Conservation (phyloP, 257 asterid genomes). For the Solanum arcanum region DNA sequence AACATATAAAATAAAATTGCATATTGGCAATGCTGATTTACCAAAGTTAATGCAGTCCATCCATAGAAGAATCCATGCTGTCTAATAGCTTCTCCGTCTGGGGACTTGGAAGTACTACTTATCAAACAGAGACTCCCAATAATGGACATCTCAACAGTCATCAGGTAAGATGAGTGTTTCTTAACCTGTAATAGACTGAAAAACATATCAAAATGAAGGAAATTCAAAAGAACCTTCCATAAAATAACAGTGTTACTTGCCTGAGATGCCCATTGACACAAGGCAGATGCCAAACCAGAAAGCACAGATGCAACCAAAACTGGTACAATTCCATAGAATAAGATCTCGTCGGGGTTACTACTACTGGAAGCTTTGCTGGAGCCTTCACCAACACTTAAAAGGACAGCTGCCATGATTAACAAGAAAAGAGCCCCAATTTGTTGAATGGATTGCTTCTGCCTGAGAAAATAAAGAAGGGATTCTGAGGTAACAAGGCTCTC, state of each 20-base stretch:
- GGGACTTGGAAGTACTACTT: constrained; percentile 80
- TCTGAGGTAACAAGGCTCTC: not conserved
- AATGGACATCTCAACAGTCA: constrained; percentile 96
- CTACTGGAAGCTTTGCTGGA: constrained; percentile 62
- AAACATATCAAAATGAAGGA: constrained; percentile 1
- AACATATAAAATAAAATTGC: not conserved
- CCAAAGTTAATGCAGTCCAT: constrained; percentile 83
- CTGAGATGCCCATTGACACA: constrained; percentile 99
- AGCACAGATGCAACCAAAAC: constrained; percentile 89
- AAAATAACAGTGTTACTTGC: constrained; percentile 28
- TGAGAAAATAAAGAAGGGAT: constrained; percentile 11
- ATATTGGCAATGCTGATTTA: constrained; percentile 19
- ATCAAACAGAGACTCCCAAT: constrained; percentile 89
- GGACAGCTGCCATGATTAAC: constrained; percentile 82
- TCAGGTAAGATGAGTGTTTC: constrained; percentile 79
- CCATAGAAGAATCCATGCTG: constrained; percentile 78
- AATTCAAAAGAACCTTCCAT: not conserved
- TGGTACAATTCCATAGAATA: constrained; percentile 77
- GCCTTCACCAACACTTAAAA: constrained; percentile 88
- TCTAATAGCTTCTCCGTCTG: constrained; percentile 75
- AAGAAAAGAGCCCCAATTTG: constrained; percentile 93
- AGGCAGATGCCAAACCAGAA: constrained; percentile 93
- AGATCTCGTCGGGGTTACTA: constrained; percentile 53
- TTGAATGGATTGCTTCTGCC: constrained; percentile 86
- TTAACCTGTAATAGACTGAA: constrained; percentile 44